Base-by-base conservation (phyloP, 164 flowering plant species). In the Euptelea pleiosperma region DNA sequence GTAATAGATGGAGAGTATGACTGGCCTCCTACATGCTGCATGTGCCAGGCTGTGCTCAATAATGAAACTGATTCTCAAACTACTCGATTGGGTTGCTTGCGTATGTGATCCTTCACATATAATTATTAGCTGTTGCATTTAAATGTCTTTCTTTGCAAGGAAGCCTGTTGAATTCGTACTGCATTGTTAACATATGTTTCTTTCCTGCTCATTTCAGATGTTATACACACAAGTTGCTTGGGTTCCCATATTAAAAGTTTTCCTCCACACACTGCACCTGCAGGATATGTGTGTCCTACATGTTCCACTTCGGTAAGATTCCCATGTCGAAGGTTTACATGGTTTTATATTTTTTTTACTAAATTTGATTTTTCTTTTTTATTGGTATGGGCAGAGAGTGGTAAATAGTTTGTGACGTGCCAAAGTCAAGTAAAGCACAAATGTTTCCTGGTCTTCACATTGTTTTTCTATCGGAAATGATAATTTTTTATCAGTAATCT, bases 1-100 rank as follows among this genome's bases (percentile, higher is more conserved):
- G 99, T 94, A 33, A 82, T 94, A 72, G 97, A 94, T 79, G 99
- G 91, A 54, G 99, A 94, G 56, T 94, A 94, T 81, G 96, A 91
- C 62, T 89, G 96, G 97, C 99, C 99, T 71, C 81, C 96, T 25
- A 82, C 68, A 57, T 94, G 99, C 76, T 80, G 91, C 70, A 51
- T 55, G 4, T 94, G 99, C 70, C 81, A 82, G 61, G 75, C 70
- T 61, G 83, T 62, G 44, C 76, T 94, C 36, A 89, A 73, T 40
- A 96, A 74, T 68, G 89, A 77, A 52, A 55, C 66, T 30, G 84
- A 82, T 51, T 49, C 75, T 72, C 85, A 79, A 62, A 85, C 91
- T 36, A 83, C 90, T 44, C 87, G 99, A 51, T 64, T 94, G 84
- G 98, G 99, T 63, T 94, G 99, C 85, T 76, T 91, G 78, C 98